phyloP scores from a whole-genome alignment of 306 rosid genomes.

The Ziziphus jujuba region DNA sequence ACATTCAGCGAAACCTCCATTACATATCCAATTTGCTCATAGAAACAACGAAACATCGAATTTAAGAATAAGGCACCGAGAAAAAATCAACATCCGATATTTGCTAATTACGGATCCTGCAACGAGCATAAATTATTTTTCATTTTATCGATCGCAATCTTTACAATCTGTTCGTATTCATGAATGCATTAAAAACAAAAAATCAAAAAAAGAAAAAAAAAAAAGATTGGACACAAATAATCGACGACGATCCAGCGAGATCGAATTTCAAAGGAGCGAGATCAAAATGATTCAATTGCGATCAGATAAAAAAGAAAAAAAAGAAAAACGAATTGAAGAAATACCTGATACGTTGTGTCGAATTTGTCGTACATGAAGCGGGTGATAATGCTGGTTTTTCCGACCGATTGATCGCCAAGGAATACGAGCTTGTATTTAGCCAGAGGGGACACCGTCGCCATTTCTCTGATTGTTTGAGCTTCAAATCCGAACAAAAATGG shows the following conservation, averaged over 20 bases:
- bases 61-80: background rate
- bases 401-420: constrained; percentile 93
- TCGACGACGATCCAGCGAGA: background rate
- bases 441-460: constrained; percentile 94
- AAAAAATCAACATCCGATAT: background rate
- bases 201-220: background rate
- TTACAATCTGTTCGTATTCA: background rate
- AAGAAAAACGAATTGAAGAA: background rate
- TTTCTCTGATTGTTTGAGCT: constrained; percentile 21
- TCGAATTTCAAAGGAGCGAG: background rate
- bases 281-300: background rate
- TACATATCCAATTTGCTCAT: too few relatives aligned
- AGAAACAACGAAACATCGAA: too few relatives aligned
- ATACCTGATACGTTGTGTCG: constrained; percentile 88
- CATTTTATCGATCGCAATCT: too few relatives aligned
- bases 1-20: background rate
- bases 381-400: constrained; percentile 93
- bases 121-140: too few relatives aligned
- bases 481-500: background rate
- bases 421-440: constrained; percentile 89
- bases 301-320: background rate
- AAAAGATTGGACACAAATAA: background rate
- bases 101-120: too few relatives aligned
- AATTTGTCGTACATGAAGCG: constrained; percentile 98
- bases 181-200: background rate